Conservation (phyloP, 2,329 filamentous ascomycete species). For the Epicoccum sorghinum region DNA sequence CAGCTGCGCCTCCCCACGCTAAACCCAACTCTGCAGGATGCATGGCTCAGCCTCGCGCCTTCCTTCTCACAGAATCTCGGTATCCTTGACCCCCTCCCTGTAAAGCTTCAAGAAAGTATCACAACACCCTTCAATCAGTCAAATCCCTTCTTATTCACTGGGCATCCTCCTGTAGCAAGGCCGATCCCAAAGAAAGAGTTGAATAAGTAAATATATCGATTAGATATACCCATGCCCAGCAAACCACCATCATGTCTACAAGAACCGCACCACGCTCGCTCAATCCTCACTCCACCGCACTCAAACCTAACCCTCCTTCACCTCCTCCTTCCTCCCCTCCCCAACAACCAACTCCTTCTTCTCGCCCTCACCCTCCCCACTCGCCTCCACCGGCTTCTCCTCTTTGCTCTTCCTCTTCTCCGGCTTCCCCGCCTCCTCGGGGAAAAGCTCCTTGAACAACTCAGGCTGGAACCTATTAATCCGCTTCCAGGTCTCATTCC, state of each 20-base stretch:
- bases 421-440: slow-evolving; percentile 50
- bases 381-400: slow-evolving; percentile 18
- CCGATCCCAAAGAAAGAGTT: too few relatives aligned
- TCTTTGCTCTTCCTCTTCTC: slow-evolving; percentile 24
- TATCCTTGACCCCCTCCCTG: too few relatives aligned
- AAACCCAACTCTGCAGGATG: too few relatives aligned
- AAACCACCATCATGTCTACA: background rate
- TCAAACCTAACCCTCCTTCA: slow-evolving; percentile 20
- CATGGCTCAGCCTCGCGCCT: too few relatives aligned
- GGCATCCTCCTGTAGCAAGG: too few relatives aligned
- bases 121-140: too few relatives aligned
- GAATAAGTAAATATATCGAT: background rate
- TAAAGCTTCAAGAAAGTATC: too few relatives aligned
- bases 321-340: slow-evolving; percentile 8
- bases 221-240: background rate
- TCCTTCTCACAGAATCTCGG: too few relatives aligned
- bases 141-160: too few relatives aligned
- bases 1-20: too few relatives aligned
- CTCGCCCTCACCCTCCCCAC: slow-evolving; percentile 1
- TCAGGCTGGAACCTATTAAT: slow-evolving; percentile 66
- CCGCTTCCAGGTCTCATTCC: slow-evolving; percentile 66
- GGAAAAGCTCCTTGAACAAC: slow-evolving; percentile 65
- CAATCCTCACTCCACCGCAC: background rate
- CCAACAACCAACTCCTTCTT: slow-evolving; percentile 5
- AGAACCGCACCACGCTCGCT: background rate